Percentiles rank a stretch among this genome's conserved stretches.
Conservation (phyloP, 306 rosid genomes). For the Castanea mollissima region DNA sequence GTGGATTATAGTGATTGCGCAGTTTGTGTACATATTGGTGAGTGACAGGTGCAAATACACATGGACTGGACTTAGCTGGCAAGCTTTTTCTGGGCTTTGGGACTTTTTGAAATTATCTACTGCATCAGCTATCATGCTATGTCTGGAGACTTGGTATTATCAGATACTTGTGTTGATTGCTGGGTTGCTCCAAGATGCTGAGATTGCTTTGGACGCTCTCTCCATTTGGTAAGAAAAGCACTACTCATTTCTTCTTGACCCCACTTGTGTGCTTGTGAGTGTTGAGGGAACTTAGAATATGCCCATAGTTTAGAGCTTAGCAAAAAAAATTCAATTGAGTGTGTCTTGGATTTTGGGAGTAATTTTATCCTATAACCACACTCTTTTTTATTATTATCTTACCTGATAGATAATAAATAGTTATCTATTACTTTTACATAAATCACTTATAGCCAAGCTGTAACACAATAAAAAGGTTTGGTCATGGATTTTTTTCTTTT, state of each 20-base stretch:
- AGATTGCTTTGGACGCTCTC: constrained; percentile 51
- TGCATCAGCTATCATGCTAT: constrained; percentile 56
- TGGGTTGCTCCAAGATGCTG: constrained; percentile 46
- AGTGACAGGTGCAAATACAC: constrained; percentile 34
- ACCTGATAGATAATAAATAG: no score
- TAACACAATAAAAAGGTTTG: no score
- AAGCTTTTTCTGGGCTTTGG: constrained; percentile 47
- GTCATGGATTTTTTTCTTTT: no score
- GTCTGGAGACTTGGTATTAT: constrained; percentile 53
- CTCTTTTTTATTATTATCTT: no score
- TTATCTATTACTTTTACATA: no score
- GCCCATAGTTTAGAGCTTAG: no score
- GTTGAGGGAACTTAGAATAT: no score
- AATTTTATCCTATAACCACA: no score
- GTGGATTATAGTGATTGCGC: constrained; percentile 54
- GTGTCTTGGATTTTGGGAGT: no score
- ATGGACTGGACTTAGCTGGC: constrained; percentile 44
- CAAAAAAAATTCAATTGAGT: no score
- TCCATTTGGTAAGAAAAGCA: constrained; percentile 43
- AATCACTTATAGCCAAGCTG: no score
- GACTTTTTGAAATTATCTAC: constrained; percentile 41
- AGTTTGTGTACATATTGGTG: constrained; percentile 35
- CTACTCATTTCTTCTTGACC: not conserved
- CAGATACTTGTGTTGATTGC: constrained; percentile 48
- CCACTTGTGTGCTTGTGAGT: no score